Evolutionary conservation across 2,329 filamentous ascomycete species (phyloP), one percentile per base, ranked within the genome.

Genomic region (Hypoxylon sp.): DNA sequence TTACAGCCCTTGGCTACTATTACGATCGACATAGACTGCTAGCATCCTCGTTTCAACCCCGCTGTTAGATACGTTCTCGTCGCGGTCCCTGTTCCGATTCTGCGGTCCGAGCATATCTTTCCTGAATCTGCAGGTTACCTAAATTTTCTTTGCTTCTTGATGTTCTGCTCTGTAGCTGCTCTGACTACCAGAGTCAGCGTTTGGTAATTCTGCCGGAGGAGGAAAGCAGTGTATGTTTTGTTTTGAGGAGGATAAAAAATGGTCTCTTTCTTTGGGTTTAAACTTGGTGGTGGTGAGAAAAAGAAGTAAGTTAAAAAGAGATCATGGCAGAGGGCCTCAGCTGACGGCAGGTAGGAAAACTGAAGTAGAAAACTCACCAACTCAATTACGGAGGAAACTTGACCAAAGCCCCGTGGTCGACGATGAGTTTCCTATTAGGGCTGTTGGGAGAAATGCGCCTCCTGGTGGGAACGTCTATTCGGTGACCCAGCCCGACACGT

Each of bases 181-280:
- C n/a, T 57, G 57, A 49, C 61, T 57, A 50, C 44, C 46, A 48
- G 50, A 37, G 49, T 35, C 42, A 46, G 42, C 59, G 37, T 33
- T 62, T 63, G 51, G 61, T 62, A 46, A 56, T 40, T 31, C 50
- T 63, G 54, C 49, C 46, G 54, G 56, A 62, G 37, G 62, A 59
- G 66, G 58, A 66, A 61, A 65, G 35, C 44, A 51, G 59, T 46
- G 65, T 31, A 14, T 37, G 59, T 50, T 27, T 60, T 58, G 35
- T 20, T 59, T 27, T 25, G 22, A 42, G 46, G 65, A 60, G 61
- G 55, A 20, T 20, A 59, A 46, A 78, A 14, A 51, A 89, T 89
- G 87, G 87, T 89, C 22, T 88, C 87, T 2, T 87, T 89, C 70
- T 88, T 89, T 70, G 86, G 86, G 55, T 79, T 89, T 75, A 88